Conservation (phyloP, 768 basidiomycete species). For the Lactarius indigo region DNA sequence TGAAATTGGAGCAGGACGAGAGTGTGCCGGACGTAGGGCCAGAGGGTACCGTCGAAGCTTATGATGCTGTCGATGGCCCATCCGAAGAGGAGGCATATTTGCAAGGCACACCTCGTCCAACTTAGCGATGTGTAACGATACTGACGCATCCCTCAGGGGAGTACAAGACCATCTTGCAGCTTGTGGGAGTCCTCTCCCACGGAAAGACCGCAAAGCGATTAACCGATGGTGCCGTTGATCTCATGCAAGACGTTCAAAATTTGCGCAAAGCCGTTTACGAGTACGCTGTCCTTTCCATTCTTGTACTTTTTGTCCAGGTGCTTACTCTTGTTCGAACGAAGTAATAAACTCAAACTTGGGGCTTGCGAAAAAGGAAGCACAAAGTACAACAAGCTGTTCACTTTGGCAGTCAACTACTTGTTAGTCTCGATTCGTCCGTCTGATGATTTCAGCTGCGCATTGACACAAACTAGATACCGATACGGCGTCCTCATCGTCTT, state of each 20-base stretch:
- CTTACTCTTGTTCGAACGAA: slow-evolving; percentile 31
- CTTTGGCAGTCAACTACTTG: slow-evolving; percentile 86
- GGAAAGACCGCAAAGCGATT: slow-evolving; percentile 91
- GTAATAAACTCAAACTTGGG: slow-evolving; percentile 88
- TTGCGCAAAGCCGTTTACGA: slow-evolving; percentile 93
- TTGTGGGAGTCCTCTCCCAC: slow-evolving; percentile 86
- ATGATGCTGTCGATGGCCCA: slow-evolving; percentile 73
- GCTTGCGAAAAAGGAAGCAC: slow-evolving; percentile 73
- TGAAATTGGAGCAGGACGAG: slow-evolving; percentile 53
- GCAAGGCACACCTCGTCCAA: slow-evolving; percentile 50
- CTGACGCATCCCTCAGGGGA: slow-evolving; percentile 55
- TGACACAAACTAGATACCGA: slow-evolving; percentile 52
- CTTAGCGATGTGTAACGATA: background rate
- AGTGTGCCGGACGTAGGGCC: slow-evolving; percentile 35
- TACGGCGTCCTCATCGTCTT: slow-evolving; percentile 93
- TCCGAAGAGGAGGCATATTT: slow-evolving; percentile 88
- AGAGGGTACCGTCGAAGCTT: slow-evolving; percentile 41
- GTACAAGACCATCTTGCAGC: slow-evolving; percentile 94
- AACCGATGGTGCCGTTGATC: slow-evolving; percentile 84
- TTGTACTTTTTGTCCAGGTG: background rate
- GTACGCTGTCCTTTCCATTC: slow-evolving; percentile 43
- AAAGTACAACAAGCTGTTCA: slow-evolving; percentile 73
- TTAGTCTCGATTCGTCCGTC: slow-evolving; percentile 36
- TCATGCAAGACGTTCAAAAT: slow-evolving; percentile 97
- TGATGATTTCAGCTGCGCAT: background rate